Percentiles rank a stretch among this genome's conserved stretches.
Conservation (phyloP, 352 stramenopile species). For the Blastocystis sp. region DNA sequence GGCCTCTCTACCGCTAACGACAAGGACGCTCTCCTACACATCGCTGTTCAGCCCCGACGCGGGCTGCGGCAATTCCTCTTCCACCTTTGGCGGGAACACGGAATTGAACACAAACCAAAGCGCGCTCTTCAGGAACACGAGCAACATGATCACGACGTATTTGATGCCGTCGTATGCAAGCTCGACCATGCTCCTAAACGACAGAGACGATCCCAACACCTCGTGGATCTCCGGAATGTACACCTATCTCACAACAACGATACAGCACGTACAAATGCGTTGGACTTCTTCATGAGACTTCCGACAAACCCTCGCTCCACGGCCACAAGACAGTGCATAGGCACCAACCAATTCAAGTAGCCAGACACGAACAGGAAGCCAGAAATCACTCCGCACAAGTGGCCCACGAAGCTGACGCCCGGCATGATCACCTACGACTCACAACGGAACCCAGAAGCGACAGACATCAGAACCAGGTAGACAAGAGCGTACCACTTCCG, state of each 20-base stretch:
- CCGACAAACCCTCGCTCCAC: constrained; percentile 34
- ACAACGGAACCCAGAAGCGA: neutral
- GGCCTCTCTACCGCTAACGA: constrained; percentile 32
- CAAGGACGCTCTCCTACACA: neutral
- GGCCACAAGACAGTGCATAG: constrained; percentile 45
- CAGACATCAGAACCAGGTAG: constrained; percentile 70
- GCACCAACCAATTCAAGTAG: constrained; percentile 51
- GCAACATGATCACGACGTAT: neutral
- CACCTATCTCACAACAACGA: neutral
- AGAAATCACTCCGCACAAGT: constrained; percentile 46
- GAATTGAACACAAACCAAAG: constrained; percentile 57
- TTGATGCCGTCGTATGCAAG: neutral
- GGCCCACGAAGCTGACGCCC: constrained; percentile 60
- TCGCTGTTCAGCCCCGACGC: neutral
- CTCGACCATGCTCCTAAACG: constrained; percentile 16
- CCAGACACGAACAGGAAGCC: constrained; percentile 52
- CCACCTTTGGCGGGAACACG: constrained; percentile 33
- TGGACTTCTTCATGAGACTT: constrained; percentile 18
- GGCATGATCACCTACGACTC: constrained; percentile 28
- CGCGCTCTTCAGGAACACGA: neutral
- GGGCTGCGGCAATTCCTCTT: constrained; percentile 6
- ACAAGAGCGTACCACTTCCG: constrained; percentile 64
- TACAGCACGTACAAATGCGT: constrained; percentile 36
- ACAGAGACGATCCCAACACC: constrained; percentile 24
- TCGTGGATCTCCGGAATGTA: constrained; percentile 60